Evolutionary conservation across 371 early-diverging fungal genomes (phyloP), one percentile per base, ranked within the genome.

Genomic region (Aphelidium insulamus): DNA sequence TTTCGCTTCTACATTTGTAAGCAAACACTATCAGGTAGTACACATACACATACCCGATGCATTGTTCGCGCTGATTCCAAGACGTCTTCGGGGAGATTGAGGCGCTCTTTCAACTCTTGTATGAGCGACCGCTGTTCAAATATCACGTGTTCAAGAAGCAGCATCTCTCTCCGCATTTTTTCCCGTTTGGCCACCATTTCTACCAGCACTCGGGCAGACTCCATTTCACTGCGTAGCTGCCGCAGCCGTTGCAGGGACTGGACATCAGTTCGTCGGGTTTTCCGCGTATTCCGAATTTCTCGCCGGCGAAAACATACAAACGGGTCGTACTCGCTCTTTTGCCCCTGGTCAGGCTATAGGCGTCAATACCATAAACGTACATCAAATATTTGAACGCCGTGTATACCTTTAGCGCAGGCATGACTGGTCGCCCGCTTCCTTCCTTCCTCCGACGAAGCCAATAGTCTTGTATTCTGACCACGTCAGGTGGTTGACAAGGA

Each of bases 291-390:
- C 43, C 77, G 78, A 32, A 83, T 66, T 48, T 92, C 94, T 21
- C 95, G 68, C 28, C 80, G 72, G 32, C 94, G 77, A 59, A 94
- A 94, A 44, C 95, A 94, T n/a, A 87, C 71, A 48, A 86, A 94
- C 0, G 95, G 87, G 45, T 91, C 85, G 22, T 62, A 52, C 37
- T 85, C 88, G 19, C 69, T 55, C 33, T 69, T 67, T 3, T 50
- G 32, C 21, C 60, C 58, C 38, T 77, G 77, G 28, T 77, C 78
- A 35, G 46, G 52, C 52, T 62, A 48, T 16, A 30, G 10, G 10
- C n/a, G n/a, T 24, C 19, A 31, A n/a, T 17, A 33, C 12, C 20
- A 30, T 19, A 24, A 33, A 12, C 19, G 20, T 19, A 28, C 18
- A 21, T 10, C 26, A 26, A 26, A 26, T 26, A 26, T 26, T 20